Percentiles rank a stretch among this genome's conserved stretches.
Conservation (phyloP, 2,329 filamentous ascomycete species). For the Diaporthe longicolla region DNA sequence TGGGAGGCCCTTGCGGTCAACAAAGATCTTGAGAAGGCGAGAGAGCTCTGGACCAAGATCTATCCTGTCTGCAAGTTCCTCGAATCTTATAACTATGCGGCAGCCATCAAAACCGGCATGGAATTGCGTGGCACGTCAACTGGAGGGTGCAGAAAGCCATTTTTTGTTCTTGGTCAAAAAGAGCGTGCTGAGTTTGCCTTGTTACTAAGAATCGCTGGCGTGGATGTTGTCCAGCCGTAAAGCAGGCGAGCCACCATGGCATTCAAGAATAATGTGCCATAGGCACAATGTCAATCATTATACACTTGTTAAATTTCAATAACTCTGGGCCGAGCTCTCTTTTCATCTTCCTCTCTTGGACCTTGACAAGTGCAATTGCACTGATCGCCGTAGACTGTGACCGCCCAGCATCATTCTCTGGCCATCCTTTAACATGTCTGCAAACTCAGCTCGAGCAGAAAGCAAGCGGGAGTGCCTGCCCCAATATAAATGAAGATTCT, state of each 20-base stretch:
- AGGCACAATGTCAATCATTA: neutral
- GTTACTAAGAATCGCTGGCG: neutral
- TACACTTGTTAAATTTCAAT: neutral
- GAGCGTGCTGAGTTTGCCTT: constrained; percentile 12
- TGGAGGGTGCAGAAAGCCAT: constrained; percentile 64
- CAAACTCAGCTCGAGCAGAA: too few relatives aligned
- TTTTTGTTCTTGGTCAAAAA: constrained; percentile 45
- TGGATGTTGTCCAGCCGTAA: neutral
- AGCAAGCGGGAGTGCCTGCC: too few relatives aligned
- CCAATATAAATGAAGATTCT: too few relatives aligned
- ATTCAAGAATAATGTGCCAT: neutral
- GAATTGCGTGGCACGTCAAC: constrained; percentile 61
- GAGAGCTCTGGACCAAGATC: constrained; percentile 63
- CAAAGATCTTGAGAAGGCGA: constrained; percentile 57
- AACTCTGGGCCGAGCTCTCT: too few relatives aligned
- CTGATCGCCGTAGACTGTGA: too few relatives aligned
- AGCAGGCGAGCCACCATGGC: neutral
- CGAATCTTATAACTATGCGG: constrained; percentile 62
- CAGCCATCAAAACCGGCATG: constrained; percentile 64
- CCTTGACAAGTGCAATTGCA: too few relatives aligned
- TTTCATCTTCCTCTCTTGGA: too few relatives aligned
- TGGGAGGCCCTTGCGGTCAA: constrained; percentile 62
- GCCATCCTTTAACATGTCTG: too few relatives aligned
- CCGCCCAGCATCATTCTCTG: too few relatives aligned
- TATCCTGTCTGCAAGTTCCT: constrained; percentile 65